These are phyloP conservation scores for Chlamydomonas reinhardtii DNA, from an alignment of 163 green algal genomes.

Conservation along the genomic window DNA sequence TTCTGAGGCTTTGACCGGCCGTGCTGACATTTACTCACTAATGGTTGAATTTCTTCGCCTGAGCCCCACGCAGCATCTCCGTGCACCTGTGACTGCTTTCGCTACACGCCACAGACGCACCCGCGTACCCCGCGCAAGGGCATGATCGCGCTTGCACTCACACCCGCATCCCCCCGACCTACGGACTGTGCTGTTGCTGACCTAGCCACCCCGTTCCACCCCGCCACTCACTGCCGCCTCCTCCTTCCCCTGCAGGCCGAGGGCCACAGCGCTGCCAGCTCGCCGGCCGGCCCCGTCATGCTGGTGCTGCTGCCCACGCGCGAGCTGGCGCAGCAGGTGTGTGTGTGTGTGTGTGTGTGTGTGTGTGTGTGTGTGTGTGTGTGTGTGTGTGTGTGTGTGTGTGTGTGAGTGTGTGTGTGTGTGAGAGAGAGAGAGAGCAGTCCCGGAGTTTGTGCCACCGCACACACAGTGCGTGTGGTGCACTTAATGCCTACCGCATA, in stretches of 20 bases:
- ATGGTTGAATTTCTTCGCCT: conserved; percentile 25
- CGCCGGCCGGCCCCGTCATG: conserved; percentile 38
- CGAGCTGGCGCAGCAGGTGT: conserved; percentile 73
- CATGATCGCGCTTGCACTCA: too few species aligned
- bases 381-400: too few species aligned
- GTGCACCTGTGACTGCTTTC: too few species aligned
- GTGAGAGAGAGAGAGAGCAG: too few species aligned
- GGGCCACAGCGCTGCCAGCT: conserved; percentile 22
- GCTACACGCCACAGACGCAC: too few species aligned
- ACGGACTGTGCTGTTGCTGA: not conserved
- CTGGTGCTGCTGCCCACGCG: conserved; percentile 81
- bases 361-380: not conserved
- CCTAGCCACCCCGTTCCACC: not conserved
- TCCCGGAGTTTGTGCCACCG: too few species aligned
- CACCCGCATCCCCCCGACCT: too few species aligned
- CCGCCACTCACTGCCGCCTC: too few species aligned
- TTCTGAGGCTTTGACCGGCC: not conserved
- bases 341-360: not conserved
- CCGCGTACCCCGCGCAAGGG: too few species aligned
- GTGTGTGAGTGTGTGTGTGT: too few species aligned
- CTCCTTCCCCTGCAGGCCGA: conserved; percentile 47
- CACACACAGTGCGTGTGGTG: too few species aligned
- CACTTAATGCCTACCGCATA: too few species aligned
- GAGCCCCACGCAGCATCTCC: not conserved
- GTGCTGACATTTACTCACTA: not conserved